Evolutionary conservation across 345 rosid genomes (phyloP), one percentile per base, ranked within the genome.

Genomic region (Sisymbrium altissimum): DNA sequence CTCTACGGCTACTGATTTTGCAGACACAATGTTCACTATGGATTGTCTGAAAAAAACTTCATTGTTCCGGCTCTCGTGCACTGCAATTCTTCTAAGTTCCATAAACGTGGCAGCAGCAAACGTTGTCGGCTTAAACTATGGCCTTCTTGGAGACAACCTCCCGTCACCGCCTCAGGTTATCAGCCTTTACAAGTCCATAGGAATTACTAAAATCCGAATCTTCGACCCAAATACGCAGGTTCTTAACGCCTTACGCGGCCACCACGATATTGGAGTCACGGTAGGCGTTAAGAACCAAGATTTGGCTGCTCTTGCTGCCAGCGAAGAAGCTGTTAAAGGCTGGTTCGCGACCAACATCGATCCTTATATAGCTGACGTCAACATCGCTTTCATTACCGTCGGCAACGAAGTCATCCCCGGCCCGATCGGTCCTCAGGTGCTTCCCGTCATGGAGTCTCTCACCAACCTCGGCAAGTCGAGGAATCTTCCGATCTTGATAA

Each of bases 381-480:
- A 64, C 11, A 76, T 86, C 54, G 33, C 57, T 5, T 73, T 49
- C 1, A 78, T 83, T 5, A 64, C 80, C 3, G 62, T 64, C 0
- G 90, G 88, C 2, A 86, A 88, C 25, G 83, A 82, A 76, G 75
- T 69, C 18, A 77, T 84, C 25, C 84, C 83, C 0, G 81, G 84
- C 7, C 29, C 15, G 0, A 29, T 68, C 11, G 78, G 71, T 3
- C 8, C 78, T 14, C 35, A 62, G 0, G 73, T 79, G 7, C 36
- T 61, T 3, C 71, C 68, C 0, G 84, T 82, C 15, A 68, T 86
- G 68, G 19, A 9, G 0, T 80, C 82, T 59, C 41, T 81, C 2
- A 44, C 18, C 0, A 50, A 62, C 1, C 76, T 82, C 3, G 57
- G 81, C 2, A 2, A 6, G 4, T 50, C 65, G 1, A 23, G 59